These are phyloP conservation scores for Leccinum sublutescens DNA, from an alignment of 768 basidiomycete species.

Conservation along the genomic window DNA sequence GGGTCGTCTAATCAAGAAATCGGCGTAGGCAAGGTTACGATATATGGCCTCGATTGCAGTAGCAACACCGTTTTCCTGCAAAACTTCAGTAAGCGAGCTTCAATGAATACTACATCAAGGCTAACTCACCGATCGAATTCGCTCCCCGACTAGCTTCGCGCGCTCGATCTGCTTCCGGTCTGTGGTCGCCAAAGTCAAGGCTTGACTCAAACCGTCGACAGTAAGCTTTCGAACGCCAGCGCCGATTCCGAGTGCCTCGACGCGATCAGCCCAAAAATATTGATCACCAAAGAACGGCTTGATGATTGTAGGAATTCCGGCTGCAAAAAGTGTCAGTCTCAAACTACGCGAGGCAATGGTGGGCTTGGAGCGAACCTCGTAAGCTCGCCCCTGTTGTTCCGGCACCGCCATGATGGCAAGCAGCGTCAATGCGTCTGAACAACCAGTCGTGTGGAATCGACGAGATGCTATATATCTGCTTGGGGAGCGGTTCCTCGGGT, in stretches of 20 bases:
- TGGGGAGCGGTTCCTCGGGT: slow-evolving; percentile 67
- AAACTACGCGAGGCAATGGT: background rate
- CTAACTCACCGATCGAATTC: slow-evolving; percentile 70
- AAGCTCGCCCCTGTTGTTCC: slow-evolving; percentile 95
- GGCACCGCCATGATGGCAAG: slow-evolving; percentile 97
- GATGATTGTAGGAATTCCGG: slow-evolving; percentile 93
- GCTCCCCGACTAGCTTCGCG: slow-evolving; percentile 80
- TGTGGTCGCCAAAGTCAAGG: slow-evolving; percentile 77
- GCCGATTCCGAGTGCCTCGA: slow-evolving; percentile 94
- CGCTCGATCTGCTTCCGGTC: slow-evolving; percentile 87
- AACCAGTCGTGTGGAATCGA: slow-evolving; percentile 97
- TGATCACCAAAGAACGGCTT: slow-evolving; percentile 98
- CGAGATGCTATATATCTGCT: slow-evolving; percentile 78
- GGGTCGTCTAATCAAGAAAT: slow-evolving; percentile 73
- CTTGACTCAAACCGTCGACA: slow-evolving; percentile 72
- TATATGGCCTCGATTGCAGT: slow-evolving; percentile 95
- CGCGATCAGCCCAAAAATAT: slow-evolving; percentile 96
- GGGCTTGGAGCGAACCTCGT: slow-evolving; percentile 56
- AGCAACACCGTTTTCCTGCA: slow-evolving; percentile 89
- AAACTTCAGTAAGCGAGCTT: background rate
- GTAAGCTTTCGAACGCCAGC: slow-evolving; percentile 86
- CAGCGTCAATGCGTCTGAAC: slow-evolving; percentile 91
- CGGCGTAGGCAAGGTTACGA: slow-evolving; percentile 92
- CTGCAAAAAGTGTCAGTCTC: slow-evolving; percentile 35
- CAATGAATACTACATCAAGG: background rate